These are phyloP conservation scores for Fusarium avenaceum DNA, from an alignment of 2,329 filamentous ascomycete species.

Conservation along the genomic window DNA sequence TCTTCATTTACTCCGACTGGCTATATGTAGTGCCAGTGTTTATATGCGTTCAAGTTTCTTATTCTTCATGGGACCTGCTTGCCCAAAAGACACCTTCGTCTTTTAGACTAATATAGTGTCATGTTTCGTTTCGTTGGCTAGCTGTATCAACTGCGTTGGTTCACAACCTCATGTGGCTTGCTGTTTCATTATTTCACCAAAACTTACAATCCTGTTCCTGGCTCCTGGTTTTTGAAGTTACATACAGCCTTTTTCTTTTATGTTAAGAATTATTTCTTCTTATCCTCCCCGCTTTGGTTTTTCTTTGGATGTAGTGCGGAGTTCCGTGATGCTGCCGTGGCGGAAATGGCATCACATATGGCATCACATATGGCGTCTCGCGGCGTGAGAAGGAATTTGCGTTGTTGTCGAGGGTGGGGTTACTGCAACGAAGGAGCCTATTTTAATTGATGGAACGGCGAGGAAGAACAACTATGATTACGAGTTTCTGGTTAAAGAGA, in stretches of 20 bases:
- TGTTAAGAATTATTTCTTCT: slow-evolving; percentile 14
- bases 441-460: slow-evolving; percentile 7
- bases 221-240: slow-evolving; percentile 22
- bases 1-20: slow-evolving; percentile 9
- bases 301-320: slow-evolving; percentile 11
- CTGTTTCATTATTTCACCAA: slow-evolving; percentile 1
- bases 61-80: slow-evolving; percentile 11
- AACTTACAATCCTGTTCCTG: slow-evolving; percentile 13
- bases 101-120: slow-evolving; percentile 28
- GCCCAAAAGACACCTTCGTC: slow-evolving; percentile 25
- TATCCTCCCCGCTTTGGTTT: background rate
- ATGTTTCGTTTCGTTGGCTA: slow-evolving; percentile 11
- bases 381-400: slow-evolving; percentile 2
- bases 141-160: slow-evolving; percentile 15
- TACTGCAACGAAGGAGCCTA: slow-evolving; percentile 1
- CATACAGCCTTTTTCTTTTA: slow-evolving; percentile 8
- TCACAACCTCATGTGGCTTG: slow-evolving; percentile 1
- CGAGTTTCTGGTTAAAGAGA: slow-evolving; percentile 15
- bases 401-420: slow-evolving; percentile 5
- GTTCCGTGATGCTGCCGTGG: slow-evolving; percentile 4
- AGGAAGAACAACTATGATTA: slow-evolving; percentile 20
- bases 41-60: slow-evolving; percentile 15
- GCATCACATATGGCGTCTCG: background rate
- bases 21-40: slow-evolving; percentile 11
- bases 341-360: background rate